phyloP scores from a whole-genome alignment of 805 yeast species.

The Kluyveromyces lactis region DNA sequence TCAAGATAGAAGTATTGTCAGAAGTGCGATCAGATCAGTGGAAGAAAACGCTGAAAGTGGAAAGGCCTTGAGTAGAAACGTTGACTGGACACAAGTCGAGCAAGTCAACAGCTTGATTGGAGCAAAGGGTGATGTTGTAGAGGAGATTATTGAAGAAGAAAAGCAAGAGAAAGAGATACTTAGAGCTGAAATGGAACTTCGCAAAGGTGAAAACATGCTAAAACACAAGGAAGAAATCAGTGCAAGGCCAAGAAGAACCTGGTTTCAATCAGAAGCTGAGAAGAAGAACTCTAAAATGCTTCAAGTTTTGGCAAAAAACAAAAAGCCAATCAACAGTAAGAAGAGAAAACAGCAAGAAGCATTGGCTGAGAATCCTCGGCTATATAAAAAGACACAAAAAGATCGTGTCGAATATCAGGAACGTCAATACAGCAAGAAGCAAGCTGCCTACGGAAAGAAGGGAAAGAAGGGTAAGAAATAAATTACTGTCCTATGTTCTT shows the following conservation, averaged over 20 bases:
- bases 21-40: conserved; percentile 71
- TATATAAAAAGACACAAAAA: conserved; percentile 70
- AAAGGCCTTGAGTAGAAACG: conserved; percentile 73
- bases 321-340: conserved; percentile 48
- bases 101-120: conserved; percentile 53
- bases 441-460: conserved; percentile 18
- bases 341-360: conserved; percentile 67
- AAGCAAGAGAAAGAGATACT: conserved; percentile 78
- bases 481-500: too few species aligned
- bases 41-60: conserved; percentile 33
- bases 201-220: conserved; percentile 76
- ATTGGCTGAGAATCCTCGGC: conserved; percentile 46
- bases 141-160: conserved; percentile 81
- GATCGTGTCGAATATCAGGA: conserved; percentile 55
- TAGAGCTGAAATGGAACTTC: conserved; percentile 84
- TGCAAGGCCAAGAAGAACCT: conserved; percentile 89
- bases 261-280: conserved; percentile 68
- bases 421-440: conserved; percentile 31
- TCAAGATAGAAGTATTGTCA: conserved; percentile 85
- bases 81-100: conserved; percentile 85
- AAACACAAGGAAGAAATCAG: conserved; percentile 75
- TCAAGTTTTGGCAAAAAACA: conserved; percentile 38
- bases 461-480: conserved; percentile 22
- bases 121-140: conserved; percentile 49
- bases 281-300: conserved; percentile 32